phyloP scores from a whole-genome alignment of 2,329 filamentous ascomycete genomes.

The Alternaria viburni region DNA sequence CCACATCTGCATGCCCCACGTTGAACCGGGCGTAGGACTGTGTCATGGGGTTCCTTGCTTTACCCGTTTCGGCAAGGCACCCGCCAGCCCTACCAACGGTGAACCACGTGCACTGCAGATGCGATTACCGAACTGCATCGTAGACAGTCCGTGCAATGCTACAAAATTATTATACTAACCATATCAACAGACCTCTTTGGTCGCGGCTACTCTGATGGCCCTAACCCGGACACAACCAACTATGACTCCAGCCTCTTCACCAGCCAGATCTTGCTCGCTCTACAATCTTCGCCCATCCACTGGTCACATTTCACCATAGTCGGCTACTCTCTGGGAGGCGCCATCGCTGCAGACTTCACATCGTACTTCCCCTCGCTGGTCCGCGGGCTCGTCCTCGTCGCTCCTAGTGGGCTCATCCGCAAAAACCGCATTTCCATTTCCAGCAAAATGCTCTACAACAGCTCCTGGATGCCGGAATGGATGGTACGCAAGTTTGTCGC shows the following conservation, averaged over 20 bases:
- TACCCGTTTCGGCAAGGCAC: slow-evolving; percentile 8
- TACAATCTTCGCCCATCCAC: slow-evolving; percentile 70
- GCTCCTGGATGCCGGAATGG: slow-evolving; percentile 64
- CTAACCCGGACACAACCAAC: slow-evolving; percentile 63
- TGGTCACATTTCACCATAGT: slow-evolving; percentile 68
- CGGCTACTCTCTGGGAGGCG: slow-evolving; percentile 82
- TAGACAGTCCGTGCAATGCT: neutral
- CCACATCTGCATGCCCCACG: slow-evolving; percentile 5
- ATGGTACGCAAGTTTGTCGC: slow-evolving; percentile 58
- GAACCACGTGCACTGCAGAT: slow-evolving; percentile 10
- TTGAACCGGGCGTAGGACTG: slow-evolving; percentile 1
- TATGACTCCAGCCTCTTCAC: slow-evolving; percentile 78
- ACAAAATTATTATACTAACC: slow-evolving; percentile 7
- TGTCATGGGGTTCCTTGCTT: slow-evolving; percentile 1
- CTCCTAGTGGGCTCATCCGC: slow-evolving; percentile 79
- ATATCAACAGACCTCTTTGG: slow-evolving; percentile 68
- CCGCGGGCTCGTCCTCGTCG: slow-evolving; percentile 74
- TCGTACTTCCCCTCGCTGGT: slow-evolving; percentile 72
- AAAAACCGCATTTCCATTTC: slow-evolving; percentile 65
- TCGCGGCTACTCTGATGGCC: slow-evolving; percentile 77
- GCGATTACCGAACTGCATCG: neutral
- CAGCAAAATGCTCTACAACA: slow-evolving; percentile 68
- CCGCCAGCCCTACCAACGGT: slow-evolving; percentile 14
- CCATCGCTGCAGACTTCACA: slow-evolving; percentile 73
- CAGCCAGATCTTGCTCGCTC: slow-evolving; percentile 72